Evolutionary conservation across 306 rosid species (phyloP).

Genomic region (Vachellia collinsii): DNA sequence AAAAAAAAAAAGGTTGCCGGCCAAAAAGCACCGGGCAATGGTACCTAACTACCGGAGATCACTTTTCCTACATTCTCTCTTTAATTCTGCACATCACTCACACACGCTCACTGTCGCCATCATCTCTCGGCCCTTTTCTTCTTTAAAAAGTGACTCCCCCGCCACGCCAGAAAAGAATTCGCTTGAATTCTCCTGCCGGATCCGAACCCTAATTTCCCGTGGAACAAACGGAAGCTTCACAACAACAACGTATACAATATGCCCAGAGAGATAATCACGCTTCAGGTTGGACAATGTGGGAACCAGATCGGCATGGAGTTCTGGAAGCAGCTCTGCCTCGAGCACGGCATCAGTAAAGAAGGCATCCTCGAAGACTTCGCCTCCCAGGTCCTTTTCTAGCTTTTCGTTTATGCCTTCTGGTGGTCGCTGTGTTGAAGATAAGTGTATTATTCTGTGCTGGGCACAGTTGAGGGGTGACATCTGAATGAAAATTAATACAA

Average conservation of each 20-base stretch:
- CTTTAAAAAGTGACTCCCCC: constrained; percentile 36
- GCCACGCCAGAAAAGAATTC: constrained; percentile 15
- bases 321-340: constrained; percentile 98
- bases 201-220: constrained; percentile 60
- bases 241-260: constrained; percentile 29
- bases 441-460: background rate
- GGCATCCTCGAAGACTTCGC: constrained; percentile 99
- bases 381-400: constrained; percentile 63
- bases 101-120: background rate
- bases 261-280: constrained; percentile 93
- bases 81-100: background rate
- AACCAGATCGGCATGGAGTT: constrained; percentile 99
- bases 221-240: constrained; percentile 20
- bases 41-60: background rate
- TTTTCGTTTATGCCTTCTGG: background rate
- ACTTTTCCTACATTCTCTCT: background rate
- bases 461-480: background rate
- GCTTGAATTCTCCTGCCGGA: background rate
- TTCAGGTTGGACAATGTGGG: constrained; percentile 98
- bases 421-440: background rate
- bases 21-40: background rate
- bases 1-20: background rate
- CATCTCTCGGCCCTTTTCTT: background rate
- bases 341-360: constrained; percentile 96
- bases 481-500: background rate